phyloP scores from a whole-genome alignment of 495 filamentous ascomycete genomes.

The Aspergillus taichungensis region DNA sequence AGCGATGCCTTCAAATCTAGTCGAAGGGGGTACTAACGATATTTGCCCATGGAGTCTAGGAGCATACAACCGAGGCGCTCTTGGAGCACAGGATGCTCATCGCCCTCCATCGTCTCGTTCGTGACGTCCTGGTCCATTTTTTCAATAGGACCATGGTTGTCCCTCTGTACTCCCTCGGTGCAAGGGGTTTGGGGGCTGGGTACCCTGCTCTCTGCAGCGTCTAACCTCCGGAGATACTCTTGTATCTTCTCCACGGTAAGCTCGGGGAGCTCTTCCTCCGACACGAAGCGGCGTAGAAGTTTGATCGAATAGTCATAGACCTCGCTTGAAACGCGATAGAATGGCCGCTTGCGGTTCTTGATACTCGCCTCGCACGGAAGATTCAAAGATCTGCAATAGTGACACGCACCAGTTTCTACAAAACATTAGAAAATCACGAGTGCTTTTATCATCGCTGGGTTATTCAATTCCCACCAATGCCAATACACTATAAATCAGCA shows the following conservation, averaged over 20 bases:
- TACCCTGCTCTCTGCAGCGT: background rate
- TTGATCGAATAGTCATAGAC: conserved; percentile 1
- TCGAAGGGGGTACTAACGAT: background rate
- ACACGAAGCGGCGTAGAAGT: background rate
- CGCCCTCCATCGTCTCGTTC: background rate
- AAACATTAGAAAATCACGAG: background rate
- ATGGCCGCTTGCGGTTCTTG: background rate
- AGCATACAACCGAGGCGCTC: background rate
- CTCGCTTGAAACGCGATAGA: background rate
- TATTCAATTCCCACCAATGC: background rate
- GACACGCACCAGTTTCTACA: background rate
- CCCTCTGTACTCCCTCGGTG: too few relatives aligned
- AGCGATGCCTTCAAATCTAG: too few relatives aligned
- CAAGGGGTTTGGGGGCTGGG: too few relatives aligned
- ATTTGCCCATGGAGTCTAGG: conserved; percentile 1
- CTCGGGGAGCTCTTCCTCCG: background rate
- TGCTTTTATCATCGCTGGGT: background rate
- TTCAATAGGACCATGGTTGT: too few relatives aligned
- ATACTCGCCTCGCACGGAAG: background rate
- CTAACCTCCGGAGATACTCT: background rate
- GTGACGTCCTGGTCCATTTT: background rate
- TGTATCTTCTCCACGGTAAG: background rate
- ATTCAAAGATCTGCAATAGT: background rate
- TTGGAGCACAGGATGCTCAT: background rate
- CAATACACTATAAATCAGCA: too few relatives aligned